Percentiles rank a stretch among this genome's conserved stretches.
Evolutionary conservation across 768 basidiomycete species (phyloP).

Genomic region (Megacollybia marginata): DNA sequence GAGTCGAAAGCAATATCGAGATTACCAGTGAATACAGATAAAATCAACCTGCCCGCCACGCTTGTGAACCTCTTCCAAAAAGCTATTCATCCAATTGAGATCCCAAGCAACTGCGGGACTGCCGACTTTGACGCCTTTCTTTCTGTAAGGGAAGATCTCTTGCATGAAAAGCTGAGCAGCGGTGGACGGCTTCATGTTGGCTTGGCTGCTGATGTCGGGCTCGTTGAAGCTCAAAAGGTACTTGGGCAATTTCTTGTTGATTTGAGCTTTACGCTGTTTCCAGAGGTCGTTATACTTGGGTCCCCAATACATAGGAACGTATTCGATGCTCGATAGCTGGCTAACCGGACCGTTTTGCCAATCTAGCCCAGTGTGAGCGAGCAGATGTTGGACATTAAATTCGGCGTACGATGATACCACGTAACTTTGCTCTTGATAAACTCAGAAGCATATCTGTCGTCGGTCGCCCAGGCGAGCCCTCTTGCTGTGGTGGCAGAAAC

Average conservation of each 20-base stretch:
- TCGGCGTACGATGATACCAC: not conserved
- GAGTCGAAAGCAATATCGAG: no score
- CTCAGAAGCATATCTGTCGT: conserved; percentile 4
- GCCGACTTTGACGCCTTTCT: conserved; percentile 6
- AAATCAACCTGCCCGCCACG: conserved; percentile 6
- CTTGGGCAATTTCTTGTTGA: conserved; percentile 1
- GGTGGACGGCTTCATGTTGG: conserved; percentile 5
- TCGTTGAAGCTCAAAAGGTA: conserved; percentile 8
- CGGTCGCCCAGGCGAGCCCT: conserved; percentile 8
- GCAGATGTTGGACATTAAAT: not conserved
- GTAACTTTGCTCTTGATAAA: not conserved
- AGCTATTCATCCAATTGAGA: conserved; percentile 8
- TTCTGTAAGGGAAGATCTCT: conserved; percentile 6
- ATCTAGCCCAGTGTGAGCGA: not conserved
- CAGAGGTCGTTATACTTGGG: not conserved
- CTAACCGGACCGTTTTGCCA: conserved; percentile 6
- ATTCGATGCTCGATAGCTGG: conserved; percentile 7
- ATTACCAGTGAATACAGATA: conserved; percentile 6
- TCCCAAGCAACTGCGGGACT: conserved; percentile 10
- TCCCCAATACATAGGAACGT: conserved; percentile 10
- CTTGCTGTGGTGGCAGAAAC: not conserved
- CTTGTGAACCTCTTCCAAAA: conserved; percentile 5
- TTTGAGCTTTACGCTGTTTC: conserved; percentile 1
- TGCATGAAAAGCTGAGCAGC: conserved; percentile 8
- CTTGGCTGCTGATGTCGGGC: conserved; percentile 6